A percentile compares a stretch with the other conserved stretches of the same genome.
These are phyloP conservation scores for Mycena indigotica DNA, from an alignment of 768 basidiomycete genomes.

Conservation along the genomic window DNA sequence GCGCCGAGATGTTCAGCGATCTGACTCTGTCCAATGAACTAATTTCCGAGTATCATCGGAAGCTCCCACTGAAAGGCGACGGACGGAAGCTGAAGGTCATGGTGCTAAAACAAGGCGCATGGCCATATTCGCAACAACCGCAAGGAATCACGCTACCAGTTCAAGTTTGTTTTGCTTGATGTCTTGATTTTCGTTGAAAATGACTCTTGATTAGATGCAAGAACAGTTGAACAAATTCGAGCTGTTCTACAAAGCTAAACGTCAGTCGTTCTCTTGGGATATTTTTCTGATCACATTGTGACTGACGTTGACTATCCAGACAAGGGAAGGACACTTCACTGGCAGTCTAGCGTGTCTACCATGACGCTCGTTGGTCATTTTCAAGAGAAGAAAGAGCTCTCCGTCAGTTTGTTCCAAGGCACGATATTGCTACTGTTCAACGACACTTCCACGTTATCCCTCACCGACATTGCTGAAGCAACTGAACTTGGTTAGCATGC, in stretches of 20 bases:
- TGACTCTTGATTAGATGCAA: conserved; percentile 61
- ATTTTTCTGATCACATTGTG: neutral
- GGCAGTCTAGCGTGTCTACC: conserved; percentile 87
- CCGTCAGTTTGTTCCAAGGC: conserved; percentile 89
- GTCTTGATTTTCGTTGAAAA: conserved; percentile 7
- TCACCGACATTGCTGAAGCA: conserved; percentile 64
- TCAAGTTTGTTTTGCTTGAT: conserved; percentile 38
- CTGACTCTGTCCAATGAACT: conserved; percentile 74
- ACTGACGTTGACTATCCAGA: neutral
- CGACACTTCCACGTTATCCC: conserved; percentile 57
- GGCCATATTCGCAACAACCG: conserved; percentile 73
- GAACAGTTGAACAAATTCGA: conserved; percentile 62
- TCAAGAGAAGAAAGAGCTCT: conserved; percentile 78
- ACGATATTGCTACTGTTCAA: conserved; percentile 89
- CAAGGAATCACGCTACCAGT: conserved; percentile 55
- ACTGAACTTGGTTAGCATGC: conserved; percentile 71
- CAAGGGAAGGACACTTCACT: conserved; percentile 51
- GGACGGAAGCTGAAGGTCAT: conserved; percentile 66
- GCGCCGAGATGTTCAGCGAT: conserved; percentile 95
- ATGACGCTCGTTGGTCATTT: conserved; percentile 77
- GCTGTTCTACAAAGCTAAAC: conserved; percentile 76
- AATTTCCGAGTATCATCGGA: conserved; percentile 64
- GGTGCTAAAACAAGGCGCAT: conserved; percentile 86
- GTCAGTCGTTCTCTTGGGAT: conserved; percentile 40
- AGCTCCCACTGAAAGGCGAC: conserved; percentile 38